Base-by-base conservation (phyloP, 169 alveolate species). In the Plasmodium gonderi region DNA sequence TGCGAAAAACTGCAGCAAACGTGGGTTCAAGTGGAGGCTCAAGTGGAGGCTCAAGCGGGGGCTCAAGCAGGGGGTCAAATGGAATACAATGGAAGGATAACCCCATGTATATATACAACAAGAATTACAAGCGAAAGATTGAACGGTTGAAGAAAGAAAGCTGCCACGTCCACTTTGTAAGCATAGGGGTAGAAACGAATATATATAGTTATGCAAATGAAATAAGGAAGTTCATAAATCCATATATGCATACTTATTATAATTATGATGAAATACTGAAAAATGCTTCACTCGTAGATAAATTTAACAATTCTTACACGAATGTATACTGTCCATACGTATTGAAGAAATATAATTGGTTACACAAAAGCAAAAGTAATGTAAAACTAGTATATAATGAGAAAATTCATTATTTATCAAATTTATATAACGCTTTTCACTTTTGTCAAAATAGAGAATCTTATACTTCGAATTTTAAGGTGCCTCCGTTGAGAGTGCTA, bases 311-410 rank as follows among this genome's bases (percentile, higher is more conserved):
- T 33, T 26, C 60, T 9, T 74, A 75, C 68, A 75, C 78, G 0
- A 87, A 75, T 87, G 74, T 87, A 7, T 87, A 87, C 11, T 87
- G 93, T 54, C 93, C 93, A 9, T 75, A 75, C 14, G n/a, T 87
- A 29, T 42, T 87, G 47, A 40, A 60, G 68, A 87, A 87, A 44
- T 40, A 87, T 87, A 87, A 87, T n/a, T 87, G 93, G 93, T 9
- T 87, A 17, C 68, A 87, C 47, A 87, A 87, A 75, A 51, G 80
- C 67, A 40, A 9, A 4, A 36, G 44, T 12, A 78, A 67, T 36
- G 45, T 87, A 36, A 87, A 74, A 45, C 45, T 87, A 60, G 54
- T 87, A 0, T 74, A 87, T 87, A 65, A 78, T 1, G 79, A 78
- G 23, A 87, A 87, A 67, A 23, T 87, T 2, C 45, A 87, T 68